Percentiles rank a stretch among this genome's conserved stretches.
phyloP scores from a whole-genome alignment of 352 stramenopile species.

The Phytophthora pini region DNA sequence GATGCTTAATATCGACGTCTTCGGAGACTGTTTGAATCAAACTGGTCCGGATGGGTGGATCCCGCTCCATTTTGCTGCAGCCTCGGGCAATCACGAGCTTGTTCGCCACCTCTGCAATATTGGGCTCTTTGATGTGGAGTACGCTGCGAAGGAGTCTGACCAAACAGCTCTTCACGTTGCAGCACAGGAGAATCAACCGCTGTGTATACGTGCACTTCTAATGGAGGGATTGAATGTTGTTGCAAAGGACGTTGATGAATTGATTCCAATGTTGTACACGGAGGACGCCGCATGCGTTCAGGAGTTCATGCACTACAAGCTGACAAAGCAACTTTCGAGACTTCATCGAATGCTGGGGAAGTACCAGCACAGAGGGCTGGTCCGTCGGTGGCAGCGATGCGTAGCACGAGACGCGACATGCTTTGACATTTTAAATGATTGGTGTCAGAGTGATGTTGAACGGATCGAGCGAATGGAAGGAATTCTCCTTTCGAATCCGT shows the following conservation, averaged over 20 bases:
- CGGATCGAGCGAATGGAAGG: conserved; percentile 64
- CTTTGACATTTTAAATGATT: conserved; percentile 78
- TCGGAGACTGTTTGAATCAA: conserved; percentile 57
- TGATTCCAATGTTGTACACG: conserved; percentile 60
- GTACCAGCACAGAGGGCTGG: conserved; percentile 50
- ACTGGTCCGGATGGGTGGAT: conserved; percentile 52
- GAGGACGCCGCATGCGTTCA: conserved; percentile 34
- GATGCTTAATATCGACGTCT: conserved; percentile 68
- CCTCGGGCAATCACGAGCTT: conserved; percentile 58
- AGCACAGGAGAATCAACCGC: conserved; percentile 34
- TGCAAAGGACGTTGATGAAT: conserved; percentile 50
- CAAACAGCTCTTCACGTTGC: conserved; percentile 74
- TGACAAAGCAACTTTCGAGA: conserved; percentile 61
- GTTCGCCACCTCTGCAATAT: conserved; percentile 42
- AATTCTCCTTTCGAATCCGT: conserved; percentile 52
- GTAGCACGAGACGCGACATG: conserved; percentile 52
- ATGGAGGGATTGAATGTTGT: conserved; percentile 42
- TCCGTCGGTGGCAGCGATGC: conserved; percentile 54
- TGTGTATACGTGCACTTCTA: conserved; percentile 53
- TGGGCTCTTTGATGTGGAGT: conserved; percentile 46
- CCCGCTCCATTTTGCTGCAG: conserved; percentile 59
- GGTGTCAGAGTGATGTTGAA: conserved; percentile 52
- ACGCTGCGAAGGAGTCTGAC: conserved; percentile 39
- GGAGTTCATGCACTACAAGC: conserved; percentile 65
- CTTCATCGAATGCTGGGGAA: conserved; percentile 59